These are phyloP conservation scores for Poronia punctata DNA, from an alignment of 495 filamentous ascomycete species.

Conservation along the genomic window DNA sequence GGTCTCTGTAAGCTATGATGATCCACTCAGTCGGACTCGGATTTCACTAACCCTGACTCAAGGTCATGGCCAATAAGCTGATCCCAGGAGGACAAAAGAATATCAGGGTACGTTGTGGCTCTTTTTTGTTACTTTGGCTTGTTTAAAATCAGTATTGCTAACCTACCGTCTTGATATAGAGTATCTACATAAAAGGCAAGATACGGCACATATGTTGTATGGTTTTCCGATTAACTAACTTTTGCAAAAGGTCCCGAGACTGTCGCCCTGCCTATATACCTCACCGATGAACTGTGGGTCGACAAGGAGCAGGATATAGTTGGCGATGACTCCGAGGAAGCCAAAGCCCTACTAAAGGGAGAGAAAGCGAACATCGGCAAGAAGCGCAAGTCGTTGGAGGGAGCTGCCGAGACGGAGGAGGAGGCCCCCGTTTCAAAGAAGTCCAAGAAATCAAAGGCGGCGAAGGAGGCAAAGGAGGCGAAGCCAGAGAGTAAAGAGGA, in stretches of 20 bases:
- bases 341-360: constrained; percentile 32
- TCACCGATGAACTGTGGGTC: constrained; percentile 84
- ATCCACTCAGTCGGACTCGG: background rate
- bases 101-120: constrained; percentile 40
- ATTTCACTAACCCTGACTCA: constrained; percentile 52
- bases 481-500: constrained; percentile 44
- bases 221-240: constrained; percentile 1
- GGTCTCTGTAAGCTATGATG: constrained; percentile 1
- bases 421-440: constrained; percentile 40
- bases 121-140: background rate
- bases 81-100: constrained; percentile 80
- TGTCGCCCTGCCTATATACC: constrained; percentile 82
- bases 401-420: constrained; percentile 17
- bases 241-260: constrained; percentile 56
- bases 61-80: constrained; percentile 63
- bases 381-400: constrained; percentile 54
- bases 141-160: background rate
- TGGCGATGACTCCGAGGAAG: constrained; percentile 47
- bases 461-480: too few species aligned
- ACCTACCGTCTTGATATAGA: constrained; percentile 13
- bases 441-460: constrained; percentile 44
- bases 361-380: constrained; percentile 55
- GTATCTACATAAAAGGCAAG: constrained; percentile 69
- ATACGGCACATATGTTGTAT: background rate
- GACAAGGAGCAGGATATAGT: constrained; percentile 69